Percentiles rank a stretch among this genome's conserved stretches.
Conservation (phyloP, 306 rosid species). For the Carpinus fangiana region DNA sequence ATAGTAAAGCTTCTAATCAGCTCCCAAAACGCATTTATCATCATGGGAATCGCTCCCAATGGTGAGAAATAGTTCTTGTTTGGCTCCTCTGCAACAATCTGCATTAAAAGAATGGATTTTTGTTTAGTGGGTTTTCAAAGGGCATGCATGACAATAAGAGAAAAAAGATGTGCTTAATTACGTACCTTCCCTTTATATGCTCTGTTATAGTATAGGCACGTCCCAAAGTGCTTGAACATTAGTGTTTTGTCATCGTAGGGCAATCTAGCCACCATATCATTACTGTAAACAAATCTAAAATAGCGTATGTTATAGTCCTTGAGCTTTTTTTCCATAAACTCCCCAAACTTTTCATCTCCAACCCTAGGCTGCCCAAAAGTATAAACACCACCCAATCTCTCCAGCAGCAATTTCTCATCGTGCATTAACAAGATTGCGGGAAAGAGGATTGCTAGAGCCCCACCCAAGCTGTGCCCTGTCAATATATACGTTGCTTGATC, state of each 20-base stretch:
- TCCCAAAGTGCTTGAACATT: conserved; percentile 80
- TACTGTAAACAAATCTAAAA: conserved; percentile 68
- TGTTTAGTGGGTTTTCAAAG: not conserved
- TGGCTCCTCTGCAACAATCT: conserved; percentile 70
- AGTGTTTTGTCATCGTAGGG: conserved; percentile 62
- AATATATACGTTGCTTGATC: conserved; percentile 44
- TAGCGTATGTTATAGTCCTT: conserved; percentile 47
- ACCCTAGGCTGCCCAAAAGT: conserved; percentile 95
- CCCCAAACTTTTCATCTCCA: conserved; percentile 51
- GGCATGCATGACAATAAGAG: not conserved
- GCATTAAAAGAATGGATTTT: not conserved
- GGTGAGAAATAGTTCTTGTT: conserved; percentile 61
- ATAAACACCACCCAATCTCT: conserved; percentile 67
- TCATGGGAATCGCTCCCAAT: conserved; percentile 44
- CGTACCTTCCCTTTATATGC: conserved; percentile 49
- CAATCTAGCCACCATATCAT: conserved; percentile 73
- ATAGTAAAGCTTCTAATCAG: conserved; percentile 68
- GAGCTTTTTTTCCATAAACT: conserved; percentile 51
- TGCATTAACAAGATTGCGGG: conserved; percentile 51
- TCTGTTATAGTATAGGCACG: conserved; percentile 59
- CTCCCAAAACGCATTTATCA: conserved; percentile 49
- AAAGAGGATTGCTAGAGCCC: conserved; percentile 59
- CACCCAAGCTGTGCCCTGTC: conserved; percentile 74
- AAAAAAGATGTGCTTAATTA: too few species aligned
- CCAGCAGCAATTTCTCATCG: conserved; percentile 50